Conservation (phyloP, 345 rosid species). For the Arabidopsis thaliana region DNA sequence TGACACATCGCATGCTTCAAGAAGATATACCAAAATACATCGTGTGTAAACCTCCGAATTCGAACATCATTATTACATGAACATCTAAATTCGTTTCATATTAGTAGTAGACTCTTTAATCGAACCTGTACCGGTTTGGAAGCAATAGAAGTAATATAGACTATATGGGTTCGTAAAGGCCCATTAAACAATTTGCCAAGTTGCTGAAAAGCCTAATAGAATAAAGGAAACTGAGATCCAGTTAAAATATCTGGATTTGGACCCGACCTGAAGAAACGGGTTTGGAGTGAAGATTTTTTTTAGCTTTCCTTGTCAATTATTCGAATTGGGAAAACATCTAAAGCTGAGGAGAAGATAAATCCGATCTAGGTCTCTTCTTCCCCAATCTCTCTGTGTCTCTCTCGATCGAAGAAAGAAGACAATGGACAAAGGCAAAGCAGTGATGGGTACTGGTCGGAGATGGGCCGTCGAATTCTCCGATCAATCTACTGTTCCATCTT, state of each 20-base stretch:
- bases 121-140: conserved; percentile 11
- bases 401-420: not conserved
- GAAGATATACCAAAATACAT: no score
- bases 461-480: conserved; percentile 99
- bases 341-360: conserved; percentile 24
- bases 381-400: conserved; percentile 1
- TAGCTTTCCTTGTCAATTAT: conserved; percentile 1
- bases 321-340: conserved; percentile 4
- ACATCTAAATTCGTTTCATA: no score
- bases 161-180: conserved; percentile 13
- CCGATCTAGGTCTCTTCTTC: conserved; percentile 41
- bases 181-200: conserved; percentile 16
- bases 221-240: conserved; percentile 12
- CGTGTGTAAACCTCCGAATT: no score
- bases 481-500: conserved; percentile 71
- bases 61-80: no score
- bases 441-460: conserved; percentile 92
- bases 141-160: not conserved
- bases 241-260: conserved; percentile 20
- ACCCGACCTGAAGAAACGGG: conserved; percentile 26
- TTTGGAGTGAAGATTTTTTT: conserved; percentile 9
- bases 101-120: not conserved
- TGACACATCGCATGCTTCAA: no score
- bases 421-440: conserved; percentile 98
- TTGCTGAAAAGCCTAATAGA: conserved; percentile 5